These are phyloP conservation scores for Alternaria gansuensis DNA, from an alignment of 2,329 filamentous ascomycete genomes.

Conservation along the genomic window DNA sequence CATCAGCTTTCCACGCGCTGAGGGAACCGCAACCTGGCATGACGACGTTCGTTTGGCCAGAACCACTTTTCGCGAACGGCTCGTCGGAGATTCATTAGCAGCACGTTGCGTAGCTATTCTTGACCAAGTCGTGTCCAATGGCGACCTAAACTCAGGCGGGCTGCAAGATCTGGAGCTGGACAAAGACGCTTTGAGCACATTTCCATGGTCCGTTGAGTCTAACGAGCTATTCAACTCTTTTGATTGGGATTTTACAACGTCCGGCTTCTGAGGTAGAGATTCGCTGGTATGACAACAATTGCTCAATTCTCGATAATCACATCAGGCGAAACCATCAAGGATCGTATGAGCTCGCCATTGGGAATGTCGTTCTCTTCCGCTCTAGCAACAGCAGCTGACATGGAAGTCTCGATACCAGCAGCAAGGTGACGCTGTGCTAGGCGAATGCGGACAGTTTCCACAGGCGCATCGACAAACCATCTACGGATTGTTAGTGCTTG, in stretches of 20 bases:
- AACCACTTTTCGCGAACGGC: constrained; percentile 34
- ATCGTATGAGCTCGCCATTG: constrained; percentile 37
- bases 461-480: constrained; percentile 39
- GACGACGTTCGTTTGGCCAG: constrained; percentile 35
- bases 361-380: constrained; percentile 41
- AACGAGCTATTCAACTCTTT: constrained; percentile 39
- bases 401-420: constrained; percentile 36
- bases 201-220: constrained; percentile 39
- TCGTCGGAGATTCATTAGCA: constrained; percentile 36
- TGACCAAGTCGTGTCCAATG: constrained; percentile 35
- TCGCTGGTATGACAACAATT: neutral
- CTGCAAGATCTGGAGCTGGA: constrained; percentile 33
- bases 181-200: constrained; percentile 33
- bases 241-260: constrained; percentile 37
- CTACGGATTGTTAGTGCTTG: constrained; percentile 19
- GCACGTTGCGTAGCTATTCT: constrained; percentile 39
- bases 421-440: constrained; percentile 36
- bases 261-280: constrained; percentile 20
- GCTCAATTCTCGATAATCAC: constrained; percentile 32
- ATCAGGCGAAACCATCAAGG: constrained; percentile 31
- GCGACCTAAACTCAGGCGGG: constrained; percentile 26
- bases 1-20: constrained; percentile 35
- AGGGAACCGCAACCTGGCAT: constrained; percentile 28
- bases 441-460: constrained; percentile 28
- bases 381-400: constrained; percentile 30